Percentiles rank a stretch among this genome's conserved stretches.
Evolutionary conservation across 2,329 filamentous ascomycete species (phyloP).

Genomic region (Aspergillus carbonarius): DNA sequence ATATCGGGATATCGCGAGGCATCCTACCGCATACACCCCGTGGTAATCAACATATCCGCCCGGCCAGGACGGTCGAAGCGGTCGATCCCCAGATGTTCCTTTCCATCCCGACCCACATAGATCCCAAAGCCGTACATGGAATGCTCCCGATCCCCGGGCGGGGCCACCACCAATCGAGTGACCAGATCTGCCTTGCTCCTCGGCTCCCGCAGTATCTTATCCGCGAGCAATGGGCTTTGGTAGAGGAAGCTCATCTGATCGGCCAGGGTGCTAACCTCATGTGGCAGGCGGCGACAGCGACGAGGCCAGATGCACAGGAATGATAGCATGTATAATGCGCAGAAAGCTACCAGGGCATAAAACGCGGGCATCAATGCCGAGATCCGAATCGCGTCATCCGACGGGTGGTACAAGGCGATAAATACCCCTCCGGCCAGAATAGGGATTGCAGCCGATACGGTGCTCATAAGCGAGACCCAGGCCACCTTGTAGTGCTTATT

Average conservation of each 20-base stretch:
- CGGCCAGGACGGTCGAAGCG: slow-evolving; percentile 48
- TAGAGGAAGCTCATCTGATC: slow-evolving; percentile 77
- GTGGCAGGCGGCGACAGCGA: slow-evolving; percentile 66
- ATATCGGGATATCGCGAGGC: not conserved
- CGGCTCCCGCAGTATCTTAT: slow-evolving; percentile 70
- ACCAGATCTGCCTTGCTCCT: slow-evolving; percentile 67
- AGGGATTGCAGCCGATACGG: slow-evolving; percentile 55
- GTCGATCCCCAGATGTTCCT: slow-evolving; percentile 61
- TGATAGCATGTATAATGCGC: slow-evolving; percentile 67
- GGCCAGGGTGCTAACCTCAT: slow-evolving; percentile 69
- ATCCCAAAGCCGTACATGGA: slow-evolving; percentile 58
- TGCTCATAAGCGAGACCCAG: slow-evolving; percentile 54
- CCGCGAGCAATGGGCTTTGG: slow-evolving; percentile 68
- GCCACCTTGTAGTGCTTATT: slow-evolving; percentile 60
- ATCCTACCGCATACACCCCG: slow-evolving; percentile 28
- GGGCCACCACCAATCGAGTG: slow-evolving; percentile 61
- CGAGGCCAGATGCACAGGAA: slow-evolving; percentile 62
- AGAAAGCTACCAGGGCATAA: slow-evolving; percentile 69
- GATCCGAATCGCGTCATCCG: slow-evolving; percentile 54
- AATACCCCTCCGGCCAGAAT: slow-evolving; percentile 62
- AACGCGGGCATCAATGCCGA: slow-evolving; percentile 72
- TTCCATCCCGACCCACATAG: slow-evolving; percentile 58
- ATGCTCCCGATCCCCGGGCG: slow-evolving; percentile 37
- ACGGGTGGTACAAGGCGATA: slow-evolving; percentile 59
- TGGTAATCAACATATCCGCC: slow-evolving; percentile 46